Conservation (phyloP, 192 early-diverging fungal genomes). For the Kickxella alabastrina region DNA sequence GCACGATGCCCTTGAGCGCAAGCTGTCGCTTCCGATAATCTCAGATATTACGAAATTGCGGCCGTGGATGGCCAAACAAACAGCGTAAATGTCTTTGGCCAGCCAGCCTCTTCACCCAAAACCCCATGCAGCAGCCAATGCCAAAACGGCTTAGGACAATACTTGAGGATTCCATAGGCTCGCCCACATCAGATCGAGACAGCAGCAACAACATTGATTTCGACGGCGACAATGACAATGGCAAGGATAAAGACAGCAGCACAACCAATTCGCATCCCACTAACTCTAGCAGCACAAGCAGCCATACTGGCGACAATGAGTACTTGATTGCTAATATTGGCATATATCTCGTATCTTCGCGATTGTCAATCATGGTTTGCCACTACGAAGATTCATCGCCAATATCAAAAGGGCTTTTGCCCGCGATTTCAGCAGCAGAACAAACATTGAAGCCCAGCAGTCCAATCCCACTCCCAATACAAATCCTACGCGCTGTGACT, state of each 20-base stretch:
- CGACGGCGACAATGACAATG: conserved; percentile 6
- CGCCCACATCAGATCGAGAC: conserved; percentile 3
- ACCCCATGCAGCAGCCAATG: conserved; percentile 27
- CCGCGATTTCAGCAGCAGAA: conserved; percentile 1
- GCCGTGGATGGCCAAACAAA: conserved; percentile 3
- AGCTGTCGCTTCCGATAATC: conserved; percentile 46
- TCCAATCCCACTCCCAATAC: no score
- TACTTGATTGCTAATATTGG: conserved; percentile 51
- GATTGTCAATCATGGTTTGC: conserved; percentile 40
- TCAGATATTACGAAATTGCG: conserved; percentile 42
- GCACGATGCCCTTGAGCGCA: conserved; percentile 45
- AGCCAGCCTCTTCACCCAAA: conserved; percentile 4
- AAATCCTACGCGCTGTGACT: conserved; percentile 24
- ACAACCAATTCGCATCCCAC: not conserved
- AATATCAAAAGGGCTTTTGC: conserved; percentile 9
- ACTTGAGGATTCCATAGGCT: conserved; percentile 40
- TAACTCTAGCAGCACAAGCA: not conserved
- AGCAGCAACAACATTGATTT: not conserved
- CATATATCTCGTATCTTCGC: conserved; percentile 44
- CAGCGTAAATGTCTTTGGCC: not conserved
- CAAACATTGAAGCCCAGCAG: not conserved
- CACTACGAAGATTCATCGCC: conserved; percentile 36
- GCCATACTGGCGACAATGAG: conserved; percentile 6
- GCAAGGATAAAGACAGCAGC: not conserved
- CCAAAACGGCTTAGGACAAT: conserved; percentile 49